These are phyloP conservation scores for Penicillium crustosum DNA, from an alignment of 2,329 filamentous ascomycete species.

Conservation along the genomic window DNA sequence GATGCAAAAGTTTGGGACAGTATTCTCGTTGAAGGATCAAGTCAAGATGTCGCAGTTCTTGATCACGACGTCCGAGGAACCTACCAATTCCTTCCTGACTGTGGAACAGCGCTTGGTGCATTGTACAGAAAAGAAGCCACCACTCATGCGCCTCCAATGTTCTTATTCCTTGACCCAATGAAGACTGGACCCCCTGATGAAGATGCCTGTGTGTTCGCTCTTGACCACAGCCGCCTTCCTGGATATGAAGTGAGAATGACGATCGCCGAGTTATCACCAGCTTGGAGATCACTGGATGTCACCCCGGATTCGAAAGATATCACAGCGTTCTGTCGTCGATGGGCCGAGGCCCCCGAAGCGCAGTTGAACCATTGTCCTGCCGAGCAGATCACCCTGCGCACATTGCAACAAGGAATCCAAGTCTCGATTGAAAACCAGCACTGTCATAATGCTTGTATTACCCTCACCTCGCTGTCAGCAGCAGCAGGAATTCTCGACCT, in stretches of 20 bases:
- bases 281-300: constrained; percentile 45
- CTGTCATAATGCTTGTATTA: constrained; percentile 36
- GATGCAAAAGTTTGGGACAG: constrained; percentile 46
- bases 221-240: constrained; percentile 47
- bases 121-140: constrained; percentile 50
- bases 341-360: constrained; percentile 24
- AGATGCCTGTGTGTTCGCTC: constrained; percentile 60
- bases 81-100: constrained; percentile 55
- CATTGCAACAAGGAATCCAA: constrained; percentile 16
- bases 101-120: constrained; percentile 57
- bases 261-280: constrained; percentile 49
- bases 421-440: constrained; percentile 17
- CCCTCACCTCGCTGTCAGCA: constrained; percentile 31
- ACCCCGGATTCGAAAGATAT: constrained; percentile 19
- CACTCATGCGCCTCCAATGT: constrained; percentile 40
- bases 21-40: constrained; percentile 42
- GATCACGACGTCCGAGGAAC: constrained; percentile 48
- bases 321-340: constrained; percentile 34
- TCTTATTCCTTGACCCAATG: constrained; percentile 59
- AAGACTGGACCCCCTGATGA: constrained; percentile 47
- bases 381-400: constrained; percentile 22
- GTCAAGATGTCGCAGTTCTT: constrained; percentile 30
- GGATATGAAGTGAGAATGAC: constrained; percentile 49
- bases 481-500: constrained; percentile 21
- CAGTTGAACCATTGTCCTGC: constrained; percentile 22